Conservation (phyloP, 2,329 filamentous ascomycete genomes). For the Ophiostoma sp. region DNA sequence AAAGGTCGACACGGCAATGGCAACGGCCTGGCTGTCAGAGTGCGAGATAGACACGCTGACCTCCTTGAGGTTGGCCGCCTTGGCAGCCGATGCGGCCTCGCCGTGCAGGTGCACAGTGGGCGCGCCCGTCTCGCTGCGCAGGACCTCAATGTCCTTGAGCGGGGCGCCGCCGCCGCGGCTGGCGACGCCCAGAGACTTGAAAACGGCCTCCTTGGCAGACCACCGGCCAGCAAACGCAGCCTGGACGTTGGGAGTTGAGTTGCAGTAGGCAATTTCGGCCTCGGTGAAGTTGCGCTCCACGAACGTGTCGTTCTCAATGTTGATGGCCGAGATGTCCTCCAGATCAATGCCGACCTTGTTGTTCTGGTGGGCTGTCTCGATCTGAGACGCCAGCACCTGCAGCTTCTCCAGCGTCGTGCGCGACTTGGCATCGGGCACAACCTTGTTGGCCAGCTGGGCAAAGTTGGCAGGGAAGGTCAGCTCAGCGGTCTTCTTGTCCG, state of each 20-base stretch:
- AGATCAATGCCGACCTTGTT: slow-evolving; percentile 92
- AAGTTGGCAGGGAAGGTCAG: slow-evolving; percentile 68
- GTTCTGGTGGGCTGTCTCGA: slow-evolving; percentile 47
- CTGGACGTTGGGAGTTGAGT: slow-evolving; percentile 59
- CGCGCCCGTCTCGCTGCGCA: slow-evolving; percentile 72
- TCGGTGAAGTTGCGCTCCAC: slow-evolving; percentile 89
- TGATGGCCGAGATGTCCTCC: slow-evolving; percentile 79
- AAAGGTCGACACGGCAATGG: slow-evolving; percentile 81
- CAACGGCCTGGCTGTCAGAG: slow-evolving; percentile 88
- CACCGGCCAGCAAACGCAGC: slow-evolving; percentile 92
- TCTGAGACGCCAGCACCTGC: slow-evolving; percentile 66
- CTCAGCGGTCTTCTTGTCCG: slow-evolving; percentile 80
- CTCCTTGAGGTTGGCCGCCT: slow-evolving; percentile 77
- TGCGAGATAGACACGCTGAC: slow-evolving; percentile 95
- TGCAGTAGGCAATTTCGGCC: slow-evolving; percentile 81
- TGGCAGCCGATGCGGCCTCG: slow-evolving; percentile 75
- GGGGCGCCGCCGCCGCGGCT: slow-evolving; percentile 85
- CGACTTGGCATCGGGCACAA: slow-evolving; percentile 37
- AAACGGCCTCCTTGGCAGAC: slow-evolving; percentile 97
- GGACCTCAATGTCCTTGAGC: slow-evolving; percentile 91
- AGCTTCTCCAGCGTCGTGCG: slow-evolving; percentile 62
- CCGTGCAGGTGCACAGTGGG: slow-evolving; percentile 81
- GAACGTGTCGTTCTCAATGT: slow-evolving; percentile 91
- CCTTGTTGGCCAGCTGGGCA: slow-evolving; percentile 56
- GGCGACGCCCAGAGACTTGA: slow-evolving; percentile 87